phyloP scores from a whole-genome alignment of 192 early-diverging fungal species.

The Backusella westeae region DNA sequence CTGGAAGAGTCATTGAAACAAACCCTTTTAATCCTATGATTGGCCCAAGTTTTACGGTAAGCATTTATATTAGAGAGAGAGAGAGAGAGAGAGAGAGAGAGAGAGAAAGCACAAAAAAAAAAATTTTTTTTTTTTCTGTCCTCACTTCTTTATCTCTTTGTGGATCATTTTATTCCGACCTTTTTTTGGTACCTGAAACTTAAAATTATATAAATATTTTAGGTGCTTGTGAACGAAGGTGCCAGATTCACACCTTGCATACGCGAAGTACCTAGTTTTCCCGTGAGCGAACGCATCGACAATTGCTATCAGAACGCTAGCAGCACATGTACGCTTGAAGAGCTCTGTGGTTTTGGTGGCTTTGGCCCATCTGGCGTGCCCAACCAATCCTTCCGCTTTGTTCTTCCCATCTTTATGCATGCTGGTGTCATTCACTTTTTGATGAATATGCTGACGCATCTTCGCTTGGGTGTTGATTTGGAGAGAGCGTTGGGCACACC shows the following conservation, averaged over 20 bases:
- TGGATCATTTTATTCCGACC: not conserved
- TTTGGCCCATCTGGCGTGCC: slow-evolving; percentile 45
- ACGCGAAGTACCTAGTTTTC: slow-evolving; percentile 39
- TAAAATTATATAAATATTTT: not conserved
- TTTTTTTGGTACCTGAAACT: not conserved
- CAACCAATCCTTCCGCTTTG: slow-evolving; percentile 78
- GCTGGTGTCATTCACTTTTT: slow-evolving; percentile 75
- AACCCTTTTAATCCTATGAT: slow-evolving; percentile 79
- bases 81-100: not conserved
- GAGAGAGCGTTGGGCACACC: slow-evolving; percentile 77
- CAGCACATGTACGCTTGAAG: slow-evolving; percentile 49
- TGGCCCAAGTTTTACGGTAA: slow-evolving; percentile 58
- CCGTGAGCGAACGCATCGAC: slow-evolving; percentile 18
- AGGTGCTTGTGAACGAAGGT: slow-evolving; percentile 66
- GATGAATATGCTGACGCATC: slow-evolving; percentile 75
- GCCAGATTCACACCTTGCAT: slow-evolving; percentile 88
- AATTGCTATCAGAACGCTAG: not conserved
- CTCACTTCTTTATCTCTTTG: not conserved
- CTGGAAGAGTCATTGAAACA: slow-evolving; percentile 61
- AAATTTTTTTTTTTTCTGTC: slow-evolving; percentile 4
- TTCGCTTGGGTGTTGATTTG: slow-evolving; percentile 66
- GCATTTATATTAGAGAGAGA: slow-evolving; percentile 15
- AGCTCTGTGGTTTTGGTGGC: slow-evolving; percentile 62
- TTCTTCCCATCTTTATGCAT: slow-evolving; percentile 80
- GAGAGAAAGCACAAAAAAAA: not conserved